A percentile compares a stretch with the other conserved stretches of the same genome.
phyloP scores from a whole-genome alignment of 2,329 filamentous ascomycete species.

The Leptosphaerulina australis region DNA sequence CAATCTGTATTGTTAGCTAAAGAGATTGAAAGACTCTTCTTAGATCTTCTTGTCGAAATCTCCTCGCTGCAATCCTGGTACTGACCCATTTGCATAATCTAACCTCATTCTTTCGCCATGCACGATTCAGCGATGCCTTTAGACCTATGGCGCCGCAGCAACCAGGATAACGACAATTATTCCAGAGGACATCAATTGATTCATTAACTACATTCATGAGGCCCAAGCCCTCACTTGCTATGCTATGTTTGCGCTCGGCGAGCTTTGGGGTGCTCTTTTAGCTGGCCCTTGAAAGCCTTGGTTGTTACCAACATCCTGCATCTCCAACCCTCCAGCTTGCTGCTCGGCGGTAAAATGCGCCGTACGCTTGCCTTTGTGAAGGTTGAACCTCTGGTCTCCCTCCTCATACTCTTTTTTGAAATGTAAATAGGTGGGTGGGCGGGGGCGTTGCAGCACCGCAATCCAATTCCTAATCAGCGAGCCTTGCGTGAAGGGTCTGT shows the following conservation, averaged over 20 bases:
- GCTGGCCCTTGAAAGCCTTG: constrained; percentile 46
- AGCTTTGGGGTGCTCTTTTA: constrained; percentile 26
- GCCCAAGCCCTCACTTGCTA: constrained; percentile 15
- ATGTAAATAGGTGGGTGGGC: constrained; percentile 84
- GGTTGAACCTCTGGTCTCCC: constrained; percentile 84
- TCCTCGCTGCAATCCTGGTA: neutral
- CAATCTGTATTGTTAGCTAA: constrained; percentile 27
- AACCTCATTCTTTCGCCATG: neutral
- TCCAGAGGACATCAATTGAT: neutral
- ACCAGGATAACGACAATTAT: neutral
- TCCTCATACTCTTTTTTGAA: constrained; percentile 79
- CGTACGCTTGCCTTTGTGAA: constrained; percentile 59
- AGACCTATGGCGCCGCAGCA: neutral
- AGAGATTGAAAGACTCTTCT: neutral
- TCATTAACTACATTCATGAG: constrained; percentile 11
- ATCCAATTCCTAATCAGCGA: constrained; percentile 78
- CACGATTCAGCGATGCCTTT: neutral
- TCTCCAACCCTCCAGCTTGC: constrained; percentile 68
- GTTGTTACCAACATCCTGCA: constrained; percentile 60
- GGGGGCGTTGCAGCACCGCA: constrained; percentile 79
- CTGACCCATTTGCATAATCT: neutral
- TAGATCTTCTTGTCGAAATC: neutral
- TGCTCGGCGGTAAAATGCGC: constrained; percentile 57
- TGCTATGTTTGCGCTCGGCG: constrained; percentile 17
- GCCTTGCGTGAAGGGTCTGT: constrained; percentile 85